A percentile compares a stretch with the other conserved stretches of the same genome.
These are phyloP conservation scores for Maudiozyma barnettii DNA, from an alignment of 805 yeast genomes.

Conservation along the genomic window DNA sequence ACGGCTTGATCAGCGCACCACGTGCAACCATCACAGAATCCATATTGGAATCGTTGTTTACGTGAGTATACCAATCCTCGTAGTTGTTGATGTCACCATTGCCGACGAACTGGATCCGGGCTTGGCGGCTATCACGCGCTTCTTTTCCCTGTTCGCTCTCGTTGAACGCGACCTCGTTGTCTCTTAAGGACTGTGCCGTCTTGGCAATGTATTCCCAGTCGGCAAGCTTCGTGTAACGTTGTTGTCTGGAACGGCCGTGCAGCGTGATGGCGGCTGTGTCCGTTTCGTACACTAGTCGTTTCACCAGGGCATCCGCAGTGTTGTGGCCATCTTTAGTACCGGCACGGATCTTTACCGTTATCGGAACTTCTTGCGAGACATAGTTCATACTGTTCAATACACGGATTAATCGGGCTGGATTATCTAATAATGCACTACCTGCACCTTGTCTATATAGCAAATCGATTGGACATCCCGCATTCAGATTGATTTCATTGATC, in stretches of 20 bases:
- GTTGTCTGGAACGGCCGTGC: constrained; percentile 95
- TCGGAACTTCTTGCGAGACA: constrained; percentile 81
- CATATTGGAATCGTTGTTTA: constrained; percentile 45
- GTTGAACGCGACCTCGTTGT: constrained; percentile 41
- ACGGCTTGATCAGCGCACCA: constrained; percentile 95
- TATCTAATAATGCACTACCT: constrained; percentile 88
- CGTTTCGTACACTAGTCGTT: constrained; percentile 62
- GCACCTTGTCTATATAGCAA: constrained; percentile 89
- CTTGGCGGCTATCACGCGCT: constrained; percentile 41
- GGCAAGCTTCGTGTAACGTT: constrained; percentile 82
- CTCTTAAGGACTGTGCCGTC: constrained; percentile 60
- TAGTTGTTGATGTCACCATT: constrained; percentile 87
- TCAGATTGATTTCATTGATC: constrained; percentile 78
- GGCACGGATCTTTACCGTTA: constrained; percentile 85
- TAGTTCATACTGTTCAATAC: constrained; percentile 83
- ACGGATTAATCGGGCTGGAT: constrained; percentile 70
- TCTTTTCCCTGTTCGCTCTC: constrained; percentile 63
- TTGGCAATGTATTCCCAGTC: constrained; percentile 84
- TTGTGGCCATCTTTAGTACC: constrained; percentile 82
- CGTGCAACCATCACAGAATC: constrained; percentile 97
- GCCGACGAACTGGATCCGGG: constrained; percentile 74
- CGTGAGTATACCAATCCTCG: constrained; percentile 78
- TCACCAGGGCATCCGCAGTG: constrained; percentile 71
- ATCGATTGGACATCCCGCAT: constrained; percentile 97
- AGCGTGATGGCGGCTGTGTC: constrained; percentile 85